Conservation (phyloP, 169 alveolate genomes). For the Plasmodium fragile region DNA sequence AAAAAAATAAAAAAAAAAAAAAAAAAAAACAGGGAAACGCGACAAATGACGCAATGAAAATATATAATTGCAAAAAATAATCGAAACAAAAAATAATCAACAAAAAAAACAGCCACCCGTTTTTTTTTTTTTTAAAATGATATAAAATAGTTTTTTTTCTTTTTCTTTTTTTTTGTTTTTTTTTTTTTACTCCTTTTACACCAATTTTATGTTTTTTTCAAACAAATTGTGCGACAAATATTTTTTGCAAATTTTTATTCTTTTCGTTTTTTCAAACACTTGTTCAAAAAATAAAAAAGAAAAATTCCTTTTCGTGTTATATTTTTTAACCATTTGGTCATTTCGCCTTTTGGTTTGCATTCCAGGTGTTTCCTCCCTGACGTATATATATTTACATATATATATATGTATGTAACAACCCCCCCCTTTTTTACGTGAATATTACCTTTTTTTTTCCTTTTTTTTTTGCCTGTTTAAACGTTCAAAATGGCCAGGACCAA, state of each 20-base stretch:
- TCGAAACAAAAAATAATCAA: neutral
- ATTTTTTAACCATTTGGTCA: neutral
- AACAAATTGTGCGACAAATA: neutral
- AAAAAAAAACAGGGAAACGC: neutral
- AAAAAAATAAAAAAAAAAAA: neutral
- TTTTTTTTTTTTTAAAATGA: no score
- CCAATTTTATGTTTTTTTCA: neutral
- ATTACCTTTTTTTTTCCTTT: conserved; percentile 10
- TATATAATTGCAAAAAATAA: neutral
- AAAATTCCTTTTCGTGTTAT: neutral
- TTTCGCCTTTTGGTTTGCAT: neutral
- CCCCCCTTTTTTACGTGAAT: neutral
- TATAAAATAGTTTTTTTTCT: no score
- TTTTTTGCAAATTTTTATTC: neutral
- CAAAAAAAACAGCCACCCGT: neutral
- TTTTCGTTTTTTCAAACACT: neutral
- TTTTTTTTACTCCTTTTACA: neutral
- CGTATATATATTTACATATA: neutral
- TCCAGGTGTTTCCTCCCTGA: neutral
- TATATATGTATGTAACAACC: neutral
- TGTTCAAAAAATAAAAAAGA: no score
- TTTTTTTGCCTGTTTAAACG: neutral
- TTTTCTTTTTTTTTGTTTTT: neutral
- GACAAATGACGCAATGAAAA: neutral
- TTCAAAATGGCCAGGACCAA: conserved; percentile 97